Percentiles rank a stretch among this genome's conserved stretches.
Evolutionary conservation across 768 basidiomycete species (phyloP).

Genomic region (Pholiota microspora): DNA sequence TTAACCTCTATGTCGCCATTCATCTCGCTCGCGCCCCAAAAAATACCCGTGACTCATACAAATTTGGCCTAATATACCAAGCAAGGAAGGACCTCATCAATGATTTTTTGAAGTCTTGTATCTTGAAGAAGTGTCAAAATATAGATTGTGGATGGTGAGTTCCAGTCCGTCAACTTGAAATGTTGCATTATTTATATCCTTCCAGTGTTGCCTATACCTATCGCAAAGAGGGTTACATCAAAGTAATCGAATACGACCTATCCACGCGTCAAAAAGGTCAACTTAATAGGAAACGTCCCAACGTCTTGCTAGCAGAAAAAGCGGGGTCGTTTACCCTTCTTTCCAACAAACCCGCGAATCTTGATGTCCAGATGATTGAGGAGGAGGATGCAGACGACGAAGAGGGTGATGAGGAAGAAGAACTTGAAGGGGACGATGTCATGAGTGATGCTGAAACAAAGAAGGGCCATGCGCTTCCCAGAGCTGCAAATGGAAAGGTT

Average conservation of each 20-base stretch:
- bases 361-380: constrained; percentile 49
- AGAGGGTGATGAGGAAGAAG: constrained; percentile 51
- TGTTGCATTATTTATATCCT: constrained; percentile 7
- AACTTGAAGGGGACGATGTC: constrained; percentile 37
- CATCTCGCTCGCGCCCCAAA: constrained; percentile 44
- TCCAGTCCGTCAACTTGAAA: background rate
- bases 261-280: constrained; percentile 73
- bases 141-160: constrained; percentile 78
- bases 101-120: constrained; percentile 73
- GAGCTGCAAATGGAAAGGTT: constrained; percentile 72
- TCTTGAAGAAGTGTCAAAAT: constrained; percentile 75
- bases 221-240: constrained; percentile 91
- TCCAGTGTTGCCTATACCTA: constrained; percentile 77
- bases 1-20: constrained; percentile 67
- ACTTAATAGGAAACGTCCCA: constrained; percentile 60
- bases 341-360: constrained; percentile 24
- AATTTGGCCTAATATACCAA: constrained; percentile 86
- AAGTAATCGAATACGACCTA: constrained; percentile 93
- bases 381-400: constrained; percentile 50
- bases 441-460: constrained; percentile 22
- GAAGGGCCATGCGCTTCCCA: constrained; percentile 42
- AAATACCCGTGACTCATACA: constrained; percentile 80
- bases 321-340: constrained; percentile 24
- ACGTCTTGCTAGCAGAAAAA: constrained; percentile 66
- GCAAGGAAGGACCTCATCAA: constrained; percentile 77